A percentile compares a stretch with the other conserved stretches of the same genome.
Conservation (phyloP, 176 grass and related monocot genomes). For the Avena insularis region DNA sequence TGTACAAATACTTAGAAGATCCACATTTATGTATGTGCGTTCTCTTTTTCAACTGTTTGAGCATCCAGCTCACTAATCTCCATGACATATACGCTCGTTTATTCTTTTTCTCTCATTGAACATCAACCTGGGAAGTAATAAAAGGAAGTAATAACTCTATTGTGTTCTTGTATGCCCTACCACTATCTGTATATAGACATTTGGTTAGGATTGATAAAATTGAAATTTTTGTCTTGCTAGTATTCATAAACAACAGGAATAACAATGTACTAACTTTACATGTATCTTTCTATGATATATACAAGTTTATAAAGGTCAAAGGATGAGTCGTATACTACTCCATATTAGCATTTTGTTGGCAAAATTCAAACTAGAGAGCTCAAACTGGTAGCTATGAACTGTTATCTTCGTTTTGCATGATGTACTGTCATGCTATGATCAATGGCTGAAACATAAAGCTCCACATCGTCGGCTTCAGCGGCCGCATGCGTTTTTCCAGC, state of each 20-base stretch:
- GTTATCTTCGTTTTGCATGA: not conserved
- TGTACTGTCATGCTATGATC: not conserved
- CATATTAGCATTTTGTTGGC: not conserved
- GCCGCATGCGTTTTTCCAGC: too few species aligned
- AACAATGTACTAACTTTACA: not conserved
- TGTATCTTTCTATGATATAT: too few species aligned
- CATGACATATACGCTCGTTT: not conserved
- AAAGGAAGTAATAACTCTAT: not conserved
- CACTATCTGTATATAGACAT: not conserved
- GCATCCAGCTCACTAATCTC: not conserved
- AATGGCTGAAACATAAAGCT: slow-evolving; percentile 15
- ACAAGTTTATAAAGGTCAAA: not conserved
- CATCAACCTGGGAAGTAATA: not conserved
- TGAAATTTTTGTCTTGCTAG: slow-evolving; percentile 13
- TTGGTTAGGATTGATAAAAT: slow-evolving; percentile 2
- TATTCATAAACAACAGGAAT: slow-evolving; percentile 7
- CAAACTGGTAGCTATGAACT: not conserved
- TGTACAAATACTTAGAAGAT: not conserved
- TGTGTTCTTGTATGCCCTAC: not conserved
- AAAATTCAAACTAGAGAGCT: slow-evolving; percentile 17
- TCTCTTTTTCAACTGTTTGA: not conserved
- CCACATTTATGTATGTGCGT: not conserved
- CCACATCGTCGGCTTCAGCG: not conserved
- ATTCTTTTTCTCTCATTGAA: not conserved
- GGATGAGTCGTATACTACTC: not conserved